Evolutionary conservation across 2,329 filamentous ascomycete genomes (phyloP).

Genomic region (Ophidiomyces ophidiicola): DNA sequence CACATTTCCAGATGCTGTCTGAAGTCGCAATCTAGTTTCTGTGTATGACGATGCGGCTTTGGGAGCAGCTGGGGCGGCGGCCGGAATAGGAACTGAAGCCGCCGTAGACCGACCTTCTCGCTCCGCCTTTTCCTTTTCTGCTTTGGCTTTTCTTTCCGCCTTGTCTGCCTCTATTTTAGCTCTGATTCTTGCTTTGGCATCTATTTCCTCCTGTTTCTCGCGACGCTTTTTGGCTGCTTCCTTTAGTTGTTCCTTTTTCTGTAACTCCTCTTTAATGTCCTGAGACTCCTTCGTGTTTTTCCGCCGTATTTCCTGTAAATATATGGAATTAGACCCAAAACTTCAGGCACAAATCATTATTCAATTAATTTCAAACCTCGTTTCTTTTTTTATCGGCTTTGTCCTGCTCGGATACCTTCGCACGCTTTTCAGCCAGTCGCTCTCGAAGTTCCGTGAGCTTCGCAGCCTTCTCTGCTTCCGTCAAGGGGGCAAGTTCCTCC

Average conservation of each 20-base stretch:
- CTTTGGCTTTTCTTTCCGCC: conserved; percentile 71
- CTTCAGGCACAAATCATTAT: neutral
- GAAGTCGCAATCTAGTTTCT: conserved; percentile 69
- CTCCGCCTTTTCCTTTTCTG: conserved; percentile 71
- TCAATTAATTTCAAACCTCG: conserved; percentile 14
- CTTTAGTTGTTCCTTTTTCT: conserved; percentile 81
- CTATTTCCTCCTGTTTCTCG: conserved; percentile 75
- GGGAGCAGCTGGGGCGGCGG: conserved; percentile 37
- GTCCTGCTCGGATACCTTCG: conserved; percentile 15
- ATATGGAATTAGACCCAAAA: neutral
- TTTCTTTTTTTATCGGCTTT: conserved; percentile 17
- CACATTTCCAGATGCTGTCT: conserved; percentile 62
- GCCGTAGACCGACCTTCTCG: conserved; percentile 59
- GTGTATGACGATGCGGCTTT: conserved; percentile 61
- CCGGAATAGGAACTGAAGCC: conserved; percentile 36
- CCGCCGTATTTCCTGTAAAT: conserved; percentile 51
- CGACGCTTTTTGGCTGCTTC: conserved; percentile 74
- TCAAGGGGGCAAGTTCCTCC: conserved; percentile 80
- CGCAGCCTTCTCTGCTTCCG: conserved; percentile 80
- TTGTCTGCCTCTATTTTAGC: conserved; percentile 94
- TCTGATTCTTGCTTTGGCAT: conserved; percentile 78
- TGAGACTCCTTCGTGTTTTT: conserved; percentile 85
- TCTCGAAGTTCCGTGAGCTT: conserved; percentile 39
- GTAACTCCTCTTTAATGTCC: conserved; percentile 78
- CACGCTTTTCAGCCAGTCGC: conserved; percentile 15